Conservation (phyloP, 2,329 filamentous ascomycete genomes). For the Pseudogymnoascus sp. region DNA sequence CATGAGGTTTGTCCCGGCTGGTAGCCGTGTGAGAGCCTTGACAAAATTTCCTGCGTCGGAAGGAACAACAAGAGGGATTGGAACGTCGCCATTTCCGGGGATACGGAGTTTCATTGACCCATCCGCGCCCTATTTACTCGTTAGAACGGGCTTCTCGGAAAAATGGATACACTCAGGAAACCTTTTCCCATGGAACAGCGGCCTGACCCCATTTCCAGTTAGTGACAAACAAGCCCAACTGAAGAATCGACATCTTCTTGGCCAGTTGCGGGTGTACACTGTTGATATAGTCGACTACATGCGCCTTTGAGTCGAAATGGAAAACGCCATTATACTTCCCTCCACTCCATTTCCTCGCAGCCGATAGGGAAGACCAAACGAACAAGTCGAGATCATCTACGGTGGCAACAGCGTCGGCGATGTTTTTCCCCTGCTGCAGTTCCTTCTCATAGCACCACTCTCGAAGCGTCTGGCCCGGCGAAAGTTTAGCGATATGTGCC, state of each 20-base stretch:
- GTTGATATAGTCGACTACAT: slow-evolving; percentile 24
- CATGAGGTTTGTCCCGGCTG: slow-evolving; percentile 19
- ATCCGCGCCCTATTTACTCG: slow-evolving; percentile 12
- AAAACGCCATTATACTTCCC: slow-evolving; percentile 33
- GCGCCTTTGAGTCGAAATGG: slow-evolving; percentile 33
- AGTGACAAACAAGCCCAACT: slow-evolving; percentile 30
- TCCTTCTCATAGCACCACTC: slow-evolving; percentile 18
- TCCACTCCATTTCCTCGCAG: slow-evolving; percentile 27
- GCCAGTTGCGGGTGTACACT: slow-evolving; percentile 23
- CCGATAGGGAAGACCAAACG: slow-evolving; percentile 27
- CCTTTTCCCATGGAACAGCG: neutral
- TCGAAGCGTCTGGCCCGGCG: neutral
- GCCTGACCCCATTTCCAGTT: slow-evolving; percentile 21
- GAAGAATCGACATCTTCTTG: slow-evolving; percentile 28
- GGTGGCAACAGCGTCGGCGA: slow-evolving; percentile 22
- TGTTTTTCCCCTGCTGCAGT: slow-evolving; percentile 26
- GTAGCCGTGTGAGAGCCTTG: slow-evolving; percentile 17
- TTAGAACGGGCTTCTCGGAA: neutral
- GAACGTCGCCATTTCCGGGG: slow-evolving; percentile 12
- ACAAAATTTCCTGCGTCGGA: slow-evolving; percentile 28
- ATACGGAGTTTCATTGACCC: slow-evolving; percentile 14
- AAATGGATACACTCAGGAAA: neutral
- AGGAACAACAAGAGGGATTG: slow-evolving; percentile 24
- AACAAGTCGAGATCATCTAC: slow-evolving; percentile 17
- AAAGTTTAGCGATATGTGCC: neutral